Percentiles rank a stretch among this genome's conserved stretches.
Evolutionary conservation across 306 rosid species (phyloP).

Genomic region (Carpinus viminea): DNA sequence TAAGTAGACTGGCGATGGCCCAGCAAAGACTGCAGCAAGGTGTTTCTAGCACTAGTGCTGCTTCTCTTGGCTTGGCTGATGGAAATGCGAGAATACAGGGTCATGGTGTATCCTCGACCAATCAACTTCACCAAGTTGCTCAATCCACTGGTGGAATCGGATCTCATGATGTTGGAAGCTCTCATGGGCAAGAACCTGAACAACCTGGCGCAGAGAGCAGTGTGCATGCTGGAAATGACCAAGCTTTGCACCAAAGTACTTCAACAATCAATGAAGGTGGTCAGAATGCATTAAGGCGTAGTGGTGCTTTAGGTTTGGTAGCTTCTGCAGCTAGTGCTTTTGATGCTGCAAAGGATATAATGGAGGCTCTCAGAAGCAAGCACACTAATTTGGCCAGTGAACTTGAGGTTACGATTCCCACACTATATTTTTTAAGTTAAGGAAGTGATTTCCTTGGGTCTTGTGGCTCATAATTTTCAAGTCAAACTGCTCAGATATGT

Average conservation of each 20-base stretch:
- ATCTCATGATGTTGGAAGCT: conserved; percentile 84
- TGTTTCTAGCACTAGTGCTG: conserved; percentile 58
- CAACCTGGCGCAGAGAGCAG: conserved; percentile 83
- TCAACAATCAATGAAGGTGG: conserved; percentile 73
- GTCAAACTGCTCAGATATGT: not conserved
- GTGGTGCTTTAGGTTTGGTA: conserved; percentile 83
- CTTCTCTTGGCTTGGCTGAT: conserved; percentile 74
- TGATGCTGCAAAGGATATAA: conserved; percentile 99
- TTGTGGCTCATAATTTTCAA: not conserved
- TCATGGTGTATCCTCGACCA: conserved; percentile 70
- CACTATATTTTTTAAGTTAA: conserved; percentile 22
- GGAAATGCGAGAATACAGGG: conserved; percentile 80
- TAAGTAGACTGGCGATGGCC: conserved; percentile 83
- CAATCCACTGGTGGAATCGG: conserved; percentile 81
- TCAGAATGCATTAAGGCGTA: conserved; percentile 83
- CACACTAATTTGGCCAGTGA: conserved; percentile 96
- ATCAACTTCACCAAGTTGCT: conserved; percentile 73
- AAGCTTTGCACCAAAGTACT: conserved; percentile 77
- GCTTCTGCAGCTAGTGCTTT: conserved; percentile 98
- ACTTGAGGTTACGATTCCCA: conserved; percentile 71
- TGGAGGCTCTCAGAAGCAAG: conserved; percentile 99
- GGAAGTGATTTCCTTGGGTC: not conserved
- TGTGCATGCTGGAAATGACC: conserved; percentile 79
- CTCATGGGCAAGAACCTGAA: conserved; percentile 93
- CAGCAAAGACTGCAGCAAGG: conserved; percentile 92